Conservation (phyloP, 2,329 filamentous ascomycete genomes). For the Hortaea werneckii region DNA sequence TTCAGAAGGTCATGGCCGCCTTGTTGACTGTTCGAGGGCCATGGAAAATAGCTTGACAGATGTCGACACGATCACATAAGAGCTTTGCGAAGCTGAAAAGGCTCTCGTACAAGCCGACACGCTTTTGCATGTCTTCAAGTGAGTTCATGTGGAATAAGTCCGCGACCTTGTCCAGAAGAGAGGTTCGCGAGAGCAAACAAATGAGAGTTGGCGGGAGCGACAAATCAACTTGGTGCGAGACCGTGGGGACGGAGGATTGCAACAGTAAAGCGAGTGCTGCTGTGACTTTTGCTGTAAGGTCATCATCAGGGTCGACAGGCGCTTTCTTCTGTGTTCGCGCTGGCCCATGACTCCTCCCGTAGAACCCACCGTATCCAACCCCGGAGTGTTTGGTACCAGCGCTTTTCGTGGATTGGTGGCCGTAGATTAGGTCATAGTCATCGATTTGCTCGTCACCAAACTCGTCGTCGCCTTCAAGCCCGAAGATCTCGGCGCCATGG, state of each 20-base stretch:
- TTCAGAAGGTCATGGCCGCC: conserved; percentile 28
- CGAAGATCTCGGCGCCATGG: too few relatives aligned
- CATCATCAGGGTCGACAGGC: conserved; percentile 10
- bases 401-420: too few relatives aligned
- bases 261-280: conserved; percentile 14
- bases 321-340: neutral
- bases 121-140: conserved; percentile 27
- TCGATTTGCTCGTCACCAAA: too few relatives aligned
- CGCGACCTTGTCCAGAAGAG: conserved; percentile 28
- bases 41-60: conserved; percentile 24
- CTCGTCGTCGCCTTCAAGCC: too few relatives aligned
- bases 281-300: conserved; percentile 9
- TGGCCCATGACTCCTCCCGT: neutral
- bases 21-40: conserved; percentile 25
- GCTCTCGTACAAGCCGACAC: conserved; percentile 27
- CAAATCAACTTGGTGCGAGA: too few relatives aligned
- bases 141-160: conserved; percentile 34
- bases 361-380: neutral
- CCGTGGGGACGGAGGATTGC: conserved; percentile 7
- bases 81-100: conserved; percentile 32
- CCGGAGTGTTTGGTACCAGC: neutral
- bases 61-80: conserved; percentile 24
- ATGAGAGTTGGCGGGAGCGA: too few relatives aligned
- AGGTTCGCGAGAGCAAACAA: conserved; percentile 26
- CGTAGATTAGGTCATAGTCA: too few relatives aligned